phyloP scores from a whole-genome alignment of 331 rosid species.

The Phaseolus coccineus region DNA sequence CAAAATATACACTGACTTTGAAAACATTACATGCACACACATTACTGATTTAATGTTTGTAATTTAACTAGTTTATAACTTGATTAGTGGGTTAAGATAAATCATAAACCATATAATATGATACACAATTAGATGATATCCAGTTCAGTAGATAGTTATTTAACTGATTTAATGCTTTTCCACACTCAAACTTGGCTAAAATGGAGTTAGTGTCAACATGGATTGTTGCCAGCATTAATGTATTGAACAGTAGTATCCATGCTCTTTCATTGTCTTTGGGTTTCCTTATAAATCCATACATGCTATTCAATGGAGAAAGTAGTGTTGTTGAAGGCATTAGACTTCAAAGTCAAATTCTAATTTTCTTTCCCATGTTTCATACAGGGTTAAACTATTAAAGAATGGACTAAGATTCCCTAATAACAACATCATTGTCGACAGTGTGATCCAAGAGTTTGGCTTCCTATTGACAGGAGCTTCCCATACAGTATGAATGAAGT shows the following conservation, averaged over 20 bases:
- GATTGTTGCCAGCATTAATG: background rate
- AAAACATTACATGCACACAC: background rate
- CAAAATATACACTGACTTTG: background rate
- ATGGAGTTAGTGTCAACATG: background rate
- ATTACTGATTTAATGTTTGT: too few relatives aligned
- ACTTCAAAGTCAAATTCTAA: conserved; percentile 1
- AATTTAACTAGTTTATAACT: too few relatives aligned
- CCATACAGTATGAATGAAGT: background rate
- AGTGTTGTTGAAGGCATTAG: conserved; percentile 12
- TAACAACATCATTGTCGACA: background rate
- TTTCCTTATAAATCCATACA: background rate
- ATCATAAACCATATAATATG: background rate
- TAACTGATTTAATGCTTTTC: background rate
- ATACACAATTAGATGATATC: background rate
- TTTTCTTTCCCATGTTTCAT: background rate
- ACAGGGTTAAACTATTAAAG: background rate
- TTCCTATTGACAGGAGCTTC: background rate
- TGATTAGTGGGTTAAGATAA: too few relatives aligned
- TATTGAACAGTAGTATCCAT: background rate
- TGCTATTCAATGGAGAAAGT: background rate
- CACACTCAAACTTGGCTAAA: conserved; percentile 9
- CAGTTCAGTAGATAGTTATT: background rate
- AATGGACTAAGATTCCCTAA: background rate
- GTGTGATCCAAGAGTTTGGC: background rate
- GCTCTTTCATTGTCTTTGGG: background rate